A percentile compares a stretch with the other conserved stretches of the same genome.
phyloP scores from a whole-genome alignment of 75 land plant genomes.

The Larix kaempferi region DNA sequence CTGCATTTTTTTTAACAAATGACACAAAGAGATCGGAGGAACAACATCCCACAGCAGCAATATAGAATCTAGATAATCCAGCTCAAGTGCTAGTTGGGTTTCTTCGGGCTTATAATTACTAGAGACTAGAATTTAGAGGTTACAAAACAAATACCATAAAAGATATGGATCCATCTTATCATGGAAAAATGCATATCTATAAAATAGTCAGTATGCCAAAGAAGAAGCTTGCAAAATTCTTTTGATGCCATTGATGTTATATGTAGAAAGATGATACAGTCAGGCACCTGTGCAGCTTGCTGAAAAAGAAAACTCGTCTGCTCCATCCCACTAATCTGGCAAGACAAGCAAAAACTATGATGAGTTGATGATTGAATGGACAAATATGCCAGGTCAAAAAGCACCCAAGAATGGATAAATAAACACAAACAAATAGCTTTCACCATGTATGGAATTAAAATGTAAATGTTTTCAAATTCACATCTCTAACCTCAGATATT shows the following conservation, averaged over 20 bases:
- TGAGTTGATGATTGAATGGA: not conserved
- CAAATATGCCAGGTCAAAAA: not conserved
- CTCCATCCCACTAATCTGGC: conserved; percentile 90
- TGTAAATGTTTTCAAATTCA: not conserved
- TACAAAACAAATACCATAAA: no score
- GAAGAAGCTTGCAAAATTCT: not conserved
- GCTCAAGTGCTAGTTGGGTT: not conserved
- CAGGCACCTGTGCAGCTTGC: conserved; percentile 82
- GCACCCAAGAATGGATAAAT: not conserved
- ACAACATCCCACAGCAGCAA: not conserved
- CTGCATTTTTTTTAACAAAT: no score
- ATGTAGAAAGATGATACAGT: not conserved
- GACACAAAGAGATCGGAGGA: not conserved
- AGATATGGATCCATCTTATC: no score
- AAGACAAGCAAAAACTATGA: not conserved
- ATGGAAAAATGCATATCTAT: not conserved
- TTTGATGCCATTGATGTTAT: not conserved
- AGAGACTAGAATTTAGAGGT: no score
- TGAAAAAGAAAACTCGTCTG: conserved; percentile 86
- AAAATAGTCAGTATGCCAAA: not conserved
- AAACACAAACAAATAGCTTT: not conserved
- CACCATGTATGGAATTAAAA: not conserved
- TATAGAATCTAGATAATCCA: not conserved
- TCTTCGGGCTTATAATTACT: no score
- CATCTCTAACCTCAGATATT: not conserved